A percentile compares a stretch with the other conserved stretches of the same genome.
Conservation (phyloP, 352 stramenopile genomes). For the Aphanomyces invadans region DNA sequence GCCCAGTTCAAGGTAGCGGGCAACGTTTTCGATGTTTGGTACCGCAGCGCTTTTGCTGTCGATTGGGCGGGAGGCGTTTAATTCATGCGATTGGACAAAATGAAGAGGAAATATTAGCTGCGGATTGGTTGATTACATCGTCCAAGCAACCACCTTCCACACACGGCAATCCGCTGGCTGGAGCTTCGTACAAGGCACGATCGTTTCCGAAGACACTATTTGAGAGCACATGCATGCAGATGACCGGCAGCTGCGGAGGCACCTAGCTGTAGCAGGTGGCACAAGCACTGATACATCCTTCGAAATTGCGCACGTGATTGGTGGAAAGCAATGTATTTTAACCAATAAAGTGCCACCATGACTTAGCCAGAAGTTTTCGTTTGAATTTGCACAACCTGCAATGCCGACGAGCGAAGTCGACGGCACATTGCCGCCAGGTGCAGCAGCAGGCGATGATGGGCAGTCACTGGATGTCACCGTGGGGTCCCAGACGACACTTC, state of each 20-base stretch:
- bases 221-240: too few species aligned
- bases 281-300: too few species aligned
- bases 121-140: too few species aligned
- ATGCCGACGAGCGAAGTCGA: not conserved
- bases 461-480: not conserved
- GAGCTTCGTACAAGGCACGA: too few species aligned
- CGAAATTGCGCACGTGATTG: not conserved
- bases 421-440: not conserved
- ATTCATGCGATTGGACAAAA: conserved; percentile 2
- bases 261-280: too few species aligned
- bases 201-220: too few species aligned
- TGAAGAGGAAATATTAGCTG: too few species aligned
- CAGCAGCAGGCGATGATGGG: not conserved
- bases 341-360: not conserved
- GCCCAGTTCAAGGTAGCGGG: too few species aligned
- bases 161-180: too few species aligned
- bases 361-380: conserved; percentile 4
- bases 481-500: conserved; percentile 4
- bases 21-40: not conserved
- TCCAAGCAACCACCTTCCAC: too few species aligned
- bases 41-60: not conserved
- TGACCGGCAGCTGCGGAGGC: too few species aligned
- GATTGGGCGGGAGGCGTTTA: not conserved
- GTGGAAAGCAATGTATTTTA: not conserved
- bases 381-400: not conserved